Base-by-base conservation (phyloP, 2,329 filamentous ascomycete species). In the Chaetomiaceae sp. region DNA sequence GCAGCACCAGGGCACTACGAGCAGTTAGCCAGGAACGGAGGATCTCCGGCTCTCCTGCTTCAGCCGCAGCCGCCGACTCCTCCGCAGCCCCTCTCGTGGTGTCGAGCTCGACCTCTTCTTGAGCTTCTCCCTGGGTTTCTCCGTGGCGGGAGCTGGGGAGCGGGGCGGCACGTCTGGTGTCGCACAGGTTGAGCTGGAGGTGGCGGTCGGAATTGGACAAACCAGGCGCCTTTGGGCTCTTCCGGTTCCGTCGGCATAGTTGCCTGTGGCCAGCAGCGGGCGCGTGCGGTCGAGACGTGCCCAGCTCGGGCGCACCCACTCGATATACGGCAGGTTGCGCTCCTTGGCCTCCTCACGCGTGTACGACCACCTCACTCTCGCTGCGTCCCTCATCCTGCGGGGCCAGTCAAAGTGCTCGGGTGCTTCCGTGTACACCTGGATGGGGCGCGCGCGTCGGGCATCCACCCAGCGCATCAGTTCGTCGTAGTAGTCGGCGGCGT, bases 401-500 rank as follows among this genome's bases (percentile, higher is more conserved):
- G 27, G 41, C 41, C 41, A 44, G 16, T 33, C 41, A 25, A 44
- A 9, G 16, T 2, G 20, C 19, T 35, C 30, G 12, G 42, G 12
- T 4, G 19, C 20, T 31, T 44, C 42, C 23, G 21, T 37, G 20
- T 34, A 48, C 14, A 8, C 10, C 8, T 12, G 16, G 19, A 48
- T 40, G 14, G 35, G 44, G 13, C 25, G 25, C 17, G 4, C 45
- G 2, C 14, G 17, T 5, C 37, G 45, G 6, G 25, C 14, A 6
- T 12, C 16, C 23, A 54, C 44, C 53, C 53, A 55, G 16, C 30
- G 20, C 44, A 45, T 46, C 16, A 55, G 25, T 37, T 51, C 45
- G 20, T 45, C 14, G 31, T 51, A 51, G 48, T 46, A 51, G 40
- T 52, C 48, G 20, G 19, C n/a, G n/a, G 14, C 37, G 8, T 43